Evolutionary conservation across 352 stramenopile genomes (phyloP).

Genomic region (Albugo laibachii): DNA sequence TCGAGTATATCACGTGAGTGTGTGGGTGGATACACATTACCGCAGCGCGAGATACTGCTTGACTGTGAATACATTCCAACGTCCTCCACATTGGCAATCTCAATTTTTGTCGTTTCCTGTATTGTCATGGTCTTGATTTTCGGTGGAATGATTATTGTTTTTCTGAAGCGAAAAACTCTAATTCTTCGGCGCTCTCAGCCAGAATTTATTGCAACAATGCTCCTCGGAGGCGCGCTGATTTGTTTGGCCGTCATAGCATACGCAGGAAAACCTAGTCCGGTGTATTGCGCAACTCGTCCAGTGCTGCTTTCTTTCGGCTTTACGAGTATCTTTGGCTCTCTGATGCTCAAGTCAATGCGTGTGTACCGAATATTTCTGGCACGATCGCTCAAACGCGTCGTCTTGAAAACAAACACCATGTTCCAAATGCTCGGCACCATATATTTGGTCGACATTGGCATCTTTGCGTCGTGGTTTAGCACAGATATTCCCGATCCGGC

Average conservation of each 20-base stretch:
- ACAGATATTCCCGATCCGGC: conserved; percentile 16
- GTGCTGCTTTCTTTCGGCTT: conserved; percentile 18
- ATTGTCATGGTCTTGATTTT: conserved; percentile 8
- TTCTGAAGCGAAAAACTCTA: conserved; percentile 14
- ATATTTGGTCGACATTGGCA: conserved; percentile 14
- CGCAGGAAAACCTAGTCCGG: conserved; percentile 16
- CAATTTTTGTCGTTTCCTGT: conserved; percentile 1
- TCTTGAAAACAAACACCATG: conserved; percentile 17
- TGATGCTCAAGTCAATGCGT: conserved; percentile 26
- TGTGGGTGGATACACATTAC: conserved; percentile 1
- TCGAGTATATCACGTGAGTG: conserved; percentile 13
- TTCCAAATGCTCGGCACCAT: conserved; percentile 21
- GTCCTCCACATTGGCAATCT: conserved; percentile 8
- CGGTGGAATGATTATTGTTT: conserved; percentile 13
- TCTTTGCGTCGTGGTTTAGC: conserved; percentile 16
- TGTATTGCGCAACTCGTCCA: conserved; percentile 17
- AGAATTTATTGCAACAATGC: conserved; percentile 29
- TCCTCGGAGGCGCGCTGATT: conserved; percentile 28
- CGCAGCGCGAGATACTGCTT: conserved; percentile 4
- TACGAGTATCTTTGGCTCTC: conserved; percentile 19
- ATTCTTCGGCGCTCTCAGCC: conserved; percentile 52
- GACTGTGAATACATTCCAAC: conserved; percentile 20
- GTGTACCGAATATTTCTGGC: conserved; percentile 36
- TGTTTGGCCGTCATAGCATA: conserved; percentile 18
- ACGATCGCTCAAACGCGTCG: conserved; percentile 20